These are phyloP conservation scores for Acanthochlamys bracteata DNA, from an alignment of 106 monocot species.

Conservation along the genomic window DNA sequence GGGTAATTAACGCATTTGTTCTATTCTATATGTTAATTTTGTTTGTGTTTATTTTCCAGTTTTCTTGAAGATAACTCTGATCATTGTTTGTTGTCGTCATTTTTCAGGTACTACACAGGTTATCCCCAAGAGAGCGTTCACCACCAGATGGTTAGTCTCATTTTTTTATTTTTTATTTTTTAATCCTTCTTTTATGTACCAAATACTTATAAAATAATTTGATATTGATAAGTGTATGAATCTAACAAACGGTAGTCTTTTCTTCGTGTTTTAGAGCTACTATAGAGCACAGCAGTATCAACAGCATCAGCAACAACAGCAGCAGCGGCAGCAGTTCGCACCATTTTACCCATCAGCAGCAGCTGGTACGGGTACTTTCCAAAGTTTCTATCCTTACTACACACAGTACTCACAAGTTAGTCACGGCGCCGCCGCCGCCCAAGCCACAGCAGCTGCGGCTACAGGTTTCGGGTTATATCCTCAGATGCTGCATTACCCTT, in stretches of 20 bases:
- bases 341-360: slow-evolving; percentile 26
- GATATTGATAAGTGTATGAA: too few species aligned
- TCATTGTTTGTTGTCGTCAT: background rate
- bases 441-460: slow-evolving; percentile 6
- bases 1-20: slow-evolving; percentile 24
- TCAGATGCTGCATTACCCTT: slow-evolving; percentile 56
- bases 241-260: too few species aligned
- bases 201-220: too few species aligned
- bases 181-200: background rate
- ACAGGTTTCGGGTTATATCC: slow-evolving; percentile 15
- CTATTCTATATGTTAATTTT: background rate
- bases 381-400: slow-evolving; percentile 42
- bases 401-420: slow-evolving; percentile 27
- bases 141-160: slow-evolving; percentile 30
- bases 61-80: background rate
- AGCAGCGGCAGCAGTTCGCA: slow-evolving; percentile 27
- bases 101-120: slow-evolving; percentile 40
- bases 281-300: slow-evolving; percentile 11
- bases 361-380: slow-evolving; percentile 15
- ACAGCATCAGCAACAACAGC: slow-evolving; percentile 13
- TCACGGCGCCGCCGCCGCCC: slow-evolving; percentile 12
- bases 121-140: slow-evolving; percentile 49
- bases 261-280: slow-evolving; percentile 27
- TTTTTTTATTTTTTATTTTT: too few species aligned
- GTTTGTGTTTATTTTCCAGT: background rate